Conservation (phyloP, 2,329 filamentous ascomycete genomes). For the Xylaria sp. region DNA sequence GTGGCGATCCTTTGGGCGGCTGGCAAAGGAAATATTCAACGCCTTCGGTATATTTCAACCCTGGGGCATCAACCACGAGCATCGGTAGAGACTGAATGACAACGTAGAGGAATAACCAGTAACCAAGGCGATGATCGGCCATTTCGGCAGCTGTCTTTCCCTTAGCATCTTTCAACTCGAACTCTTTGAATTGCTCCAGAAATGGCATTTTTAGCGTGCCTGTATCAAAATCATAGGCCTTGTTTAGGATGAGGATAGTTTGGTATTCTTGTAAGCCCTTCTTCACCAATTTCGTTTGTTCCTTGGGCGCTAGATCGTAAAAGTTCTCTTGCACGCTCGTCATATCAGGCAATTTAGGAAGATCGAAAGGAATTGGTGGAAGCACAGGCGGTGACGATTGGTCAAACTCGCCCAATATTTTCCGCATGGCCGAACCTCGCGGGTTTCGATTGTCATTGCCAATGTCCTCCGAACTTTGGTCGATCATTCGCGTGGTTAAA, state of each 20-base stretch:
- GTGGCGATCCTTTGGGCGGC: constrained; percentile 75
- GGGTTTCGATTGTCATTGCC: constrained; percentile 68
- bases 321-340: constrained; percentile 73
- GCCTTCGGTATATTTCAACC: constrained; percentile 73
- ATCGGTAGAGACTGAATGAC: constrained; percentile 82
- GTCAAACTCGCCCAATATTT: constrained; percentile 88
- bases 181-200: constrained; percentile 74
- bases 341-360: constrained; percentile 80
- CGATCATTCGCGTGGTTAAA: constrained; percentile 81
- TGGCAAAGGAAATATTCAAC: constrained; percentile 87
- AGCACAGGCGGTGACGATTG: constrained; percentile 88
- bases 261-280: constrained; percentile 83
- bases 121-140: constrained; percentile 76
- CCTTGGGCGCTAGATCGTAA: constrained; percentile 73
- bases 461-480: constrained; percentile 69
- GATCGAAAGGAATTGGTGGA: constrained; percentile 90
- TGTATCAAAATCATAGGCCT: constrained; percentile 82
- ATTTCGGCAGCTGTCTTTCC: constrained; percentile 74
- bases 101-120: constrained; percentile 85
- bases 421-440: constrained; percentile 76
- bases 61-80: constrained; percentile 80
- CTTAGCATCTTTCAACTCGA: constrained; percentile 75
- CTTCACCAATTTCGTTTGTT: constrained; percentile 76
- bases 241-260: constrained; percentile 78
- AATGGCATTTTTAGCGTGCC: constrained; percentile 69